Base-by-base conservation (phyloP, 2,329 filamentous ascomycete genomes). In the Clonostachys rosea region DNA sequence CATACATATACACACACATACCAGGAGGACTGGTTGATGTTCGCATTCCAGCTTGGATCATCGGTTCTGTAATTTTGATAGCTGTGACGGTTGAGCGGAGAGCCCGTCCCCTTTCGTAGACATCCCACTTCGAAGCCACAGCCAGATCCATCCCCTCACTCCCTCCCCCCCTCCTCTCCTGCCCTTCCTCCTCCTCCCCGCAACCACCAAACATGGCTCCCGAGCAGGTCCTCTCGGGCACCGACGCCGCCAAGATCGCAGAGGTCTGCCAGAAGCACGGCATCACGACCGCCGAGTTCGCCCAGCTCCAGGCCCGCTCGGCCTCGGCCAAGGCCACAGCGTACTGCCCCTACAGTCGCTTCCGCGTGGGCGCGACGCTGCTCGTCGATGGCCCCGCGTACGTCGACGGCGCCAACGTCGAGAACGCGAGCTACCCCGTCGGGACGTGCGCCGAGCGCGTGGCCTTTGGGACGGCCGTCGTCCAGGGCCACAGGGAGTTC, bases 401-500 rank as follows among this genome's bases (percentile, higher is more conserved):
- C 43, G 59, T 63, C 43, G 54, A 56, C 42, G 94, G 94, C 47
- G 91, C 89, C 52, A 96, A 96, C 63, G 83, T 97, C 51, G 94
- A 99, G 71, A 96, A 97, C 63, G 91, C 90, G 2, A 75, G 87
- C 30, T 97, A 95, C 63, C 92, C 94, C 0, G 91, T 96, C 6
- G 90, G 90, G n/a, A 95, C 89, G 4, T 97, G 94, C 66, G 94
- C 94, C 13, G 94, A 99, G 76, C 78, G 92, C 49, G 89, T 92
- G n/a, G 91, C 89, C 2, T 76, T 97, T 54, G 87, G 82, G 8
- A 90, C 84, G 37, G 92, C 92, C 18, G 80, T 96, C 6, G 79
- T 81, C 7, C 70, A 70, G 45, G 79, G 80, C 4, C 67, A 78
- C 54, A 68, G 66, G 33, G 59, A 45, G 9, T 89, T 95, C 69